phyloP scores from a whole-genome alignment of 192 early-diverging fungal species.

The Paraglomus occultum region DNA sequence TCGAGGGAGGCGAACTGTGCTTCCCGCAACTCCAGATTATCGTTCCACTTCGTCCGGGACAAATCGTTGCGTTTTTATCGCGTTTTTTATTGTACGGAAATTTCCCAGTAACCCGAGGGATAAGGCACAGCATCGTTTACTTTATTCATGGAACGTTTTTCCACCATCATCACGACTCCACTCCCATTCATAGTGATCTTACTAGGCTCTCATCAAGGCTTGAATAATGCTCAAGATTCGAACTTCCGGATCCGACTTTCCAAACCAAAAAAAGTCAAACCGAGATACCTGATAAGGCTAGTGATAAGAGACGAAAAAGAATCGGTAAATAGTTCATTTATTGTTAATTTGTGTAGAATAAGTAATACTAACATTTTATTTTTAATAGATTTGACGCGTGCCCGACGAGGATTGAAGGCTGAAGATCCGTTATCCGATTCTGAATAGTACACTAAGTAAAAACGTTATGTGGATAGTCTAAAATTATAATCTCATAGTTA shows the following conservation, averaged over 20 bases:
- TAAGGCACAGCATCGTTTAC: not conserved
- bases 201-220: not conserved
- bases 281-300: not conserved
- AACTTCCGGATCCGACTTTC: not conserved
- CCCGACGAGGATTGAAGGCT: not conserved
- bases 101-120: not conserved
- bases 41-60: not conserved
- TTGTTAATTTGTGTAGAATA: no score
- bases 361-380: not conserved
- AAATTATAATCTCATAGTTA: no score
- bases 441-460: not conserved
- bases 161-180: not conserved
- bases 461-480: no score
- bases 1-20: conserved; percentile 20
- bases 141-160: not conserved
- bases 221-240: conserved; percentile 7
- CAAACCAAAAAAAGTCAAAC: conserved; percentile 11
- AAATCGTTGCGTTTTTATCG: conserved; percentile 9
- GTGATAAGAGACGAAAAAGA: not conserved
- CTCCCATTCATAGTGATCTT: no score
- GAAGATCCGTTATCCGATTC: not conserved
- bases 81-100: not conserved
- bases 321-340: conserved; percentile 6
- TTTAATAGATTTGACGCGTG: conserved; percentile 9
- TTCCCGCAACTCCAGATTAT: conserved; percentile 14